Evolutionary conservation across 352 stramenopile species (phyloP), one percentile per base, ranked within the genome.

Genomic region (Phytophthora palmivora): DNA sequence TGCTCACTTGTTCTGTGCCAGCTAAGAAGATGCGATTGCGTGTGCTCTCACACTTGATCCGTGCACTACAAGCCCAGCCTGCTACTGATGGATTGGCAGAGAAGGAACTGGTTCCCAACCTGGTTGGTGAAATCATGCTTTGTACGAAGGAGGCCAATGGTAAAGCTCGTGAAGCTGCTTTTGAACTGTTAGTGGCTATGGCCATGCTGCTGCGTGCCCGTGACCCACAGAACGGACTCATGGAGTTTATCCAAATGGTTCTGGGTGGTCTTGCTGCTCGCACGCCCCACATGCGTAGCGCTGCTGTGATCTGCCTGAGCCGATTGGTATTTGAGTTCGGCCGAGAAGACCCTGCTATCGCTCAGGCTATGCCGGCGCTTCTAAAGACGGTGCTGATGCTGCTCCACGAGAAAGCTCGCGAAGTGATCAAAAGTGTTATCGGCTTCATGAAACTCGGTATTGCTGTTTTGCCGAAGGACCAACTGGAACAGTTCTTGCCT

Each of bases 71-170:
- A 48, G 72, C 88, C 45, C 78, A 96, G 32, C 50, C 66, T 3
- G 54, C 66, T 21, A 76, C 74, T 33, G 75, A 95, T 39, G 68
- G 70, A 36, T 57, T 70, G 19, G 82, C 84, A 26, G 64, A 79
- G 46, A 79, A 82, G 41, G 80, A 97, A 53, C 69, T 98, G 15
- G 89, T 97, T 51, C 87, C 92, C 36, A 91, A 91, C 60, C 84
- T 98, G 21, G 84, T 98, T n/a, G 90, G 90, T 19, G 96, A 99
- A 75, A 97, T 98, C 46, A 89, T 99, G 52, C 76, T 99, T 18
- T 98, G 94, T 70, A 96, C 97, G 15, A 99, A 99, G 76, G 96
- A 99, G 71, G 93, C 93, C 10, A 99, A 99, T 57, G 92, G 84
- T 34, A 98, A 98, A 65, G 97, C 96, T 22, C 84, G 88, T 38